Evolutionary conservation across 2,329 filamentous ascomycete genomes (phyloP), one percentile per base, ranked within the genome.

Genomic region (Sphaceloma murrayae): DNA sequence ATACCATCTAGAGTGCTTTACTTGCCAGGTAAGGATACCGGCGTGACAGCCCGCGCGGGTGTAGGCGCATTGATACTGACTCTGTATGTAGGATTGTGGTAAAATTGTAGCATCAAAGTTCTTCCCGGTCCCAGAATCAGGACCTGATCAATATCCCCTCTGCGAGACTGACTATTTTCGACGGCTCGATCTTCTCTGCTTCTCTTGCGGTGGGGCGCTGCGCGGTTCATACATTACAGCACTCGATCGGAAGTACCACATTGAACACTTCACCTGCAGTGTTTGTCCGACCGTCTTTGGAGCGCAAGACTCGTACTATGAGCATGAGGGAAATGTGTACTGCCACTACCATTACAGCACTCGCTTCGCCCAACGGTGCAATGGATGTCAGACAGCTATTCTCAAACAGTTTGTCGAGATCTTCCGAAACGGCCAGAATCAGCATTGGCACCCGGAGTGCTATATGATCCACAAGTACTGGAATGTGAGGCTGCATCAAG

Each of bases 381-480:
- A 94, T 62, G 91, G 91, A 52, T 98, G 91, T 58, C 87, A 94
- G 58, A 95, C 89, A 2, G 86, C 91, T 43, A 98, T 98, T 51
- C 71, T 98, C 32, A 98, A 98, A 67, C 91, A 98, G 62, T 98
- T 98, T 62, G 91, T 98, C 49, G 91, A 98, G 64, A 96, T 98
- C 49, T 98, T 88, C 65, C 82, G 91, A 54, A 96, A 96, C 63
- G 89, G 89, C 2, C 85, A 94, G 61, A 95, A 96, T 59, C 91
- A 98, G 59, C 91, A 98, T 62, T 98, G 91, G 91, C 91, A 98
- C 60, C 91, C 91, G 2, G 91, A 98, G 65, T 98, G 91, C 64
- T 98, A 98, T 65, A 98, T 98, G 91, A 98, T 98, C 51, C 91
- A 98, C 68, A 98, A 98, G 59, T 98, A 96, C 65, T 98, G 91